A percentile compares a stretch with the other conserved stretches of the same genome.
Evolutionary conservation across 345 rosid species (phyloP).

Genomic region (Citrus cavaleriei): DNA sequence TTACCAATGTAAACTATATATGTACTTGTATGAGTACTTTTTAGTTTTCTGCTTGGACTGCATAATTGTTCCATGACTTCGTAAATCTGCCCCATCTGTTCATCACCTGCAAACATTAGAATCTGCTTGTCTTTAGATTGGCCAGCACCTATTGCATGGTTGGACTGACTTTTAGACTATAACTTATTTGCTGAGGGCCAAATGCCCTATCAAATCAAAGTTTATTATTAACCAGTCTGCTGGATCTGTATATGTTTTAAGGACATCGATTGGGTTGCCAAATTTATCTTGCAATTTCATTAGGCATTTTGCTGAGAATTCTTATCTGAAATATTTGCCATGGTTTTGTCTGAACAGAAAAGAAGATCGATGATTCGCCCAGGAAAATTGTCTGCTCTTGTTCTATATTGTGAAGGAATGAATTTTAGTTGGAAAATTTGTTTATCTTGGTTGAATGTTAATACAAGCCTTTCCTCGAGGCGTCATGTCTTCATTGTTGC

Average conservation of each 20-base stretch:
- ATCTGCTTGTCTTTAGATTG: neutral
- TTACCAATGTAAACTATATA: too few species aligned
- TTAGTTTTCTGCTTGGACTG: neutral
- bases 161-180: neutral
- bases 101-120: neutral
- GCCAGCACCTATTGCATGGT: neutral
- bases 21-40: neutral
- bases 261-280: neutral
- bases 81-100: neutral
- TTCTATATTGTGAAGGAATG: slow-evolving; percentile 59
- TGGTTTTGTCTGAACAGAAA: slow-evolving; percentile 51
- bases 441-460: slow-evolving; percentile 29
- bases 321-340: slow-evolving; percentile 2
- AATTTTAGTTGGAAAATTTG: slow-evolving; percentile 17
- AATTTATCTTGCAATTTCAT: neutral
- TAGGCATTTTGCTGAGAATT: neutral
- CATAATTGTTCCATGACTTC: neutral
- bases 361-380: slow-evolving; percentile 74
- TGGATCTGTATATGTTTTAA: neutral
- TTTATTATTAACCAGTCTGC: neutral
- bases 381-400: slow-evolving; percentile 77
- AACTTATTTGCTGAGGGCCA: neutral
- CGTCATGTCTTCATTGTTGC: slow-evolving; percentile 20
- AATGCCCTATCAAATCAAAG: neutral
- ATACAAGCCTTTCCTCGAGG: slow-evolving; percentile 28